Evolutionary conservation across 768 basidiomycete species (phyloP).

Genomic region (Amanita brunnescens): DNA sequence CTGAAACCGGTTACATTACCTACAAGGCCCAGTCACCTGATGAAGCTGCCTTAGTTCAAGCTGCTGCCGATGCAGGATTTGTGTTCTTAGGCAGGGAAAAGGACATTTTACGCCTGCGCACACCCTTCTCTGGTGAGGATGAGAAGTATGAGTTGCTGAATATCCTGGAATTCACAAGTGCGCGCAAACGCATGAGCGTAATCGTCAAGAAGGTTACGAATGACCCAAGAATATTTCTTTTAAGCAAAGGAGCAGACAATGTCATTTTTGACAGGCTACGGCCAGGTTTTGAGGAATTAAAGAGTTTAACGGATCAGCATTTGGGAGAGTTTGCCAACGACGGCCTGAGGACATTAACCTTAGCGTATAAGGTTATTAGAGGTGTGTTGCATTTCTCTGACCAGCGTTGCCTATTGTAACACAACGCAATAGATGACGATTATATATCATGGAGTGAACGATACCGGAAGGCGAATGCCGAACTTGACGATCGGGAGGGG

Average conservation of each 20-base stretch:
- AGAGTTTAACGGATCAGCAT: conserved; percentile 71
- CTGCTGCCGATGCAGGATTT: conserved; percentile 91
- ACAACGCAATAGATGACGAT: conserved; percentile 26
- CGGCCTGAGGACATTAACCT: conserved; percentile 85
- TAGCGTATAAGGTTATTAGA: conserved; percentile 82
- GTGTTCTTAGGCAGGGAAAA: conserved; percentile 85
- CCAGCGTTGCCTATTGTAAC: background rate
- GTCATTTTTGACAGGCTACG: conserved; percentile 91
- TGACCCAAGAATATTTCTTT: conserved; percentile 54
- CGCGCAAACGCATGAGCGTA: conserved; percentile 93
- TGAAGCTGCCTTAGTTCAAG: conserved; percentile 95
- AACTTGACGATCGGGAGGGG: conserved; percentile 73
- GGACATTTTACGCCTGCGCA: conserved; percentile 69
- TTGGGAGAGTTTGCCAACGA: conserved; percentile 82
- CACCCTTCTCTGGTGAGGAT: conserved; percentile 57
- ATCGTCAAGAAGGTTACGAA: conserved; percentile 66
- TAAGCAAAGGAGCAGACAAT: conserved; percentile 94
- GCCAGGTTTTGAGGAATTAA: conserved; percentile 60
- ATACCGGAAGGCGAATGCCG: conserved; percentile 73
- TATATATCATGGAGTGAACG: conserved; percentile 72
- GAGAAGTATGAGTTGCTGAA: conserved; percentile 87
- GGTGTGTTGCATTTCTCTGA: conserved; percentile 57
- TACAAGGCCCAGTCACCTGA: conserved; percentile 98
- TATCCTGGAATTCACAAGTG: conserved; percentile 89
- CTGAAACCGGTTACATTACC: conserved; percentile 62